Base-by-base conservation (phyloP, 2,329 filamentous ascomycete species). In the Talaromyces pinophilus region DNA sequence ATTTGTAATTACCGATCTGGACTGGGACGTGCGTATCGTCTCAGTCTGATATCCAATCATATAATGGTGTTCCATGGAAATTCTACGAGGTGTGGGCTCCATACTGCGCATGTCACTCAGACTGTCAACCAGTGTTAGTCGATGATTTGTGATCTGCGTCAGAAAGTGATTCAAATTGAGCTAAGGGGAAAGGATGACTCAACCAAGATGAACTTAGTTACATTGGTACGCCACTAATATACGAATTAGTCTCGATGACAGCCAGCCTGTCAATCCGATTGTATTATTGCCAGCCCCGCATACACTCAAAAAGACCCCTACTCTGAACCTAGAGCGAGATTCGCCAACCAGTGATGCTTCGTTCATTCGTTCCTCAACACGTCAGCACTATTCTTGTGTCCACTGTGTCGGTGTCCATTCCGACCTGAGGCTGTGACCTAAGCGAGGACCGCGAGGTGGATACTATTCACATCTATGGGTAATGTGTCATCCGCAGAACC, bases 321-420 rank as follows among this genome's bases (percentile, higher is more conserved):
- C 48, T 52, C 22, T 54, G 25, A 3, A 10, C 19, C 25, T 35
- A 11, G 28, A 55, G 6, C 30, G 30, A 57, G 30, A 15, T 22
- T 22, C n/a, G n/a, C 11, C 33, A 11, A 30, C 22, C 2, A 30
- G 25, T 33, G 22, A n/a, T 54, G 50, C 15, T 54, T 54, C 50
- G 33, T 15, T 40, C 54, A 38, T 38, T 25, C 17, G n/a, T 17
- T 38, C 30, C 30, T n/a, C 52, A 19, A 30, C 28, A 19, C 10
- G n/a, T 55, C 30, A 55, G 28, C 28, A 17, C 15, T 5, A 33
- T 30, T 54, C 6, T 15, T 17, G 50, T 54, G 17, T 35, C 28
- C 52, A 35, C 52, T 55, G 30, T n/a, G 30, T 55, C 52, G 30
- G 52, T 55, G 28, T 55, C n/a, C 52, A 35, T 10, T 55, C 52